Evolutionary conservation across 176 grass and related monocot species (phyloP), one percentile per base, ranked within the genome.

Genomic region (Triticum monococcum): DNA sequence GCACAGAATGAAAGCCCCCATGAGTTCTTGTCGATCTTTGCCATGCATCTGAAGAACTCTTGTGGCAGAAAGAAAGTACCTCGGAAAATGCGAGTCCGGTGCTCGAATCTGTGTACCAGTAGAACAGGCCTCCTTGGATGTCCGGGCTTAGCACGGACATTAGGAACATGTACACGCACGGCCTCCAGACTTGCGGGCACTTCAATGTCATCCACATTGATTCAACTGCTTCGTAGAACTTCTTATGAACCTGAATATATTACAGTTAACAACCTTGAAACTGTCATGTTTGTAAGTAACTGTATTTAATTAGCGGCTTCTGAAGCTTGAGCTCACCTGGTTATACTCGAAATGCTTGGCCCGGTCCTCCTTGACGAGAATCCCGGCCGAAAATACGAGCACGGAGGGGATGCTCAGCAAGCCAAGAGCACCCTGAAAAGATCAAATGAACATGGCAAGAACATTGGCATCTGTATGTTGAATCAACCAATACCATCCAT

Each of bases 51-150:
- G 48, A 52, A 52, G 48, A 52, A 18, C 48, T 52, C 0, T 17
- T 52, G 14, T 18, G 7, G 48, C 14, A 18, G 48, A 52, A 50
- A 50, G 46, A 50, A 52, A 52, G 4, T 48, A 54, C 94, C 96
- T 98, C 92, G 17, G 96, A 98, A 85, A 98, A 96, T 33, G 68
- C 75, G 12, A 89, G 92, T 62, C 94, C 97, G 37, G 36, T 65
- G 8, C 56, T 85, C 37, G 43, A 36, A 48, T 96, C 90, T 18
- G 91, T 94, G 73, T 92, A 91, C 97, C 97, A 98, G 32, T 96
- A 98, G 79, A 98, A 98, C 92, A 98, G 94, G 52, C 97, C 97
- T 79, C 88, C 93, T 64, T 95, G 92, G 77, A 98, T 90, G 90
- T 96, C 91, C 45, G 96, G 76, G 84, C 90, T 94, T 79, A 98